A percentile compares a stretch with the other conserved stretches of the same genome.
phyloP scores from a whole-genome alignment of 73 alveolate genomes.

The Tetrahymena thermophila region DNA sequence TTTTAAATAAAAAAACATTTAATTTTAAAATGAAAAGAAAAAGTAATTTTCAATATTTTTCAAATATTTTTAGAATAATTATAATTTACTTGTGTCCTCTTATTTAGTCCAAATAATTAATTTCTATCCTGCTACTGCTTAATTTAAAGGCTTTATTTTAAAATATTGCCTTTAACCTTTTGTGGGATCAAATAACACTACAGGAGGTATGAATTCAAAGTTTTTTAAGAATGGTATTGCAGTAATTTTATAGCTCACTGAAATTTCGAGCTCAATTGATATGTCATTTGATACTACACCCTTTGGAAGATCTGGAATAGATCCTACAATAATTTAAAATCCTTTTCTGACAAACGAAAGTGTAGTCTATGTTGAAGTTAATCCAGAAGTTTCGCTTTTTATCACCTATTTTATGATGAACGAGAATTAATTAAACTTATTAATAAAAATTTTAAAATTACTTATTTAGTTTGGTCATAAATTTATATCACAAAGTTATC shows the following conservation, averaged over 20 bases:
- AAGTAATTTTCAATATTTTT: too few species aligned
- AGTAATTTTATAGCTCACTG: conserved; percentile 21
- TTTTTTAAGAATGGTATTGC: conserved; percentile 9
- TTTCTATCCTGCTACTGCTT: conserved; percentile 15
- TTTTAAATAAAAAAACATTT: too few species aligned
- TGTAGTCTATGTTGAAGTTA: conserved; percentile 8
- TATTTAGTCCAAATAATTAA: conserved; percentile 15
- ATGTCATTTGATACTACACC: neutral
- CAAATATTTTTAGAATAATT: too few species aligned
- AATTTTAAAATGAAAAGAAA: too few species aligned
- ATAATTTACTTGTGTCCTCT: conserved; percentile 10
- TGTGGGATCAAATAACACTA: conserved; percentile 11
- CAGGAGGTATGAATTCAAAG: conserved; percentile 30
- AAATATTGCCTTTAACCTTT: conserved; percentile 20
- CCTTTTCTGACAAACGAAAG: conserved; percentile 21
- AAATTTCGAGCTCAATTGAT: neutral
- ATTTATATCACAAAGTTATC: conserved; percentile 22
- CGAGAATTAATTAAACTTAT: too few species aligned
- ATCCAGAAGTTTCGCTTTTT: conserved; percentile 14
- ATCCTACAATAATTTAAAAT: conserved; percentile 18
- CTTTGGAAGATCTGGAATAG: conserved; percentile 12
- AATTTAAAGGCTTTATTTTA: conserved; percentile 18
- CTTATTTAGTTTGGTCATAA: conserved; percentile 13
- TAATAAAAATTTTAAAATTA: neutral
- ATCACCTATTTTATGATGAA: neutral